Percentiles rank a stretch among this genome's conserved stretches.
Evolutionary conservation across 2,329 filamentous ascomycete genomes (phyloP).

Genomic region (Colletotrichum endophyticum): DNA sequence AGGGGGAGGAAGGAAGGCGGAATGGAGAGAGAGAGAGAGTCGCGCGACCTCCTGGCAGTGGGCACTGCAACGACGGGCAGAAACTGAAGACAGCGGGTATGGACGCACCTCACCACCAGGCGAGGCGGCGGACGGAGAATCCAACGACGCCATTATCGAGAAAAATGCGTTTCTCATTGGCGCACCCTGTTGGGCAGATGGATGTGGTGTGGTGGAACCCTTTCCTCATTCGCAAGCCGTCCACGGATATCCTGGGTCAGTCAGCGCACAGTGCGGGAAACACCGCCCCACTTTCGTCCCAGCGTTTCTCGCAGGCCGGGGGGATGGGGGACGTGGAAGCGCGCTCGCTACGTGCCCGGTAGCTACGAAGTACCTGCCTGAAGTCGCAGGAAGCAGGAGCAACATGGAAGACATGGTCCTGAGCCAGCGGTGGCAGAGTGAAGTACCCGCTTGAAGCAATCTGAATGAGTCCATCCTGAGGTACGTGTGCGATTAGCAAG

Average conservation of each 20-base stretch:
- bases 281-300: neutral
- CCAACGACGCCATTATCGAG: neutral
- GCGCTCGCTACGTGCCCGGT: neutral
- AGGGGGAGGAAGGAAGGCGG: neutral
- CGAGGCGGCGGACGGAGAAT: neutral
- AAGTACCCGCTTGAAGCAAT: neutral
- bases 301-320: conserved; percentile 3
- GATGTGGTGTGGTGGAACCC: neutral
- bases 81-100: neutral
- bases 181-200: neutral
- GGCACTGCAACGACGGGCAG: no score
- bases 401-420: neutral
- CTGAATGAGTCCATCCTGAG: neutral
- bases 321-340: neutral
- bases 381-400: neutral
- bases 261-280: conserved; percentile 3
- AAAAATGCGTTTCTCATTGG: neutral
- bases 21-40: neutral
- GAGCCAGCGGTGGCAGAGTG: neutral
- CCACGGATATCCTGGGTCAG: neutral
- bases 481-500: neutral
- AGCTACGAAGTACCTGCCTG: neutral
- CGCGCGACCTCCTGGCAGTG: neutral
- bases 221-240: conserved; percentile 15
- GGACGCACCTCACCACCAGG: neutral